Base-by-base conservation (phyloP, 2,329 filamentous ascomycete genomes). In the Colletotrichum truncatum region DNA sequence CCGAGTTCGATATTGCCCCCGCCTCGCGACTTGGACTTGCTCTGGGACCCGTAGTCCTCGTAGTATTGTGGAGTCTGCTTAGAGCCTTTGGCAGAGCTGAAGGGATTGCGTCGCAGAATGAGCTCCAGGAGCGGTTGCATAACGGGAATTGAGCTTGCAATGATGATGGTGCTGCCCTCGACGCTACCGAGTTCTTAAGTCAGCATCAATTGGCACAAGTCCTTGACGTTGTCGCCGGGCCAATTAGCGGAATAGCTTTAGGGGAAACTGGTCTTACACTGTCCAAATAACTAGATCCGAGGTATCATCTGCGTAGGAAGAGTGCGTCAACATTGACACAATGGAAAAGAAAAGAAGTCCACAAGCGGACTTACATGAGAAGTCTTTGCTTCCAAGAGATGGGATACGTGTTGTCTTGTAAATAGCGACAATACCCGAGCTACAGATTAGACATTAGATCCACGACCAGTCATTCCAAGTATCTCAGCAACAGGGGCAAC, bases 251-350 rank as follows among this genome's bases (percentile, higher is more conserved):
- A 26, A 9, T 18, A 14, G 18, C n/a, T 16, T 12, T 5, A 11
- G 7, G 10, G 16, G 14, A 34, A 11, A 28, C 21, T 30, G 0
- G 11, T 55, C 71, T 73, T 74, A 82, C 80, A 76, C 74, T 10
- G 81, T 83, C 81, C 81, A 84, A 26, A 83, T 75, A 0, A 82
- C 74, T 2, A 83, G 72, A 14, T 81, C 79, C 0, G 76, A 75
- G 2, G 78, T 81, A n/a, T 76, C 75, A 43, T 74, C 72, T 76
- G 28, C 3, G n/a, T n/a, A 32, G 9, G 14, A 6, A 6, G 23
- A 25, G 30, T 12, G 32, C 36, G 30, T 52, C 45, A 49, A 23
- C 18, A 9, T 46, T 23, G 14, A 26, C 25, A n/a, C 45, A 14
- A 23, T 25, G 3, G 4, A 11, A 21, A 4, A 32, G 11, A 11